These are phyloP conservation scores for Tetradesmus obliquus DNA, from an alignment of 139 green algal genomes.

Conservation along the genomic window DNA sequence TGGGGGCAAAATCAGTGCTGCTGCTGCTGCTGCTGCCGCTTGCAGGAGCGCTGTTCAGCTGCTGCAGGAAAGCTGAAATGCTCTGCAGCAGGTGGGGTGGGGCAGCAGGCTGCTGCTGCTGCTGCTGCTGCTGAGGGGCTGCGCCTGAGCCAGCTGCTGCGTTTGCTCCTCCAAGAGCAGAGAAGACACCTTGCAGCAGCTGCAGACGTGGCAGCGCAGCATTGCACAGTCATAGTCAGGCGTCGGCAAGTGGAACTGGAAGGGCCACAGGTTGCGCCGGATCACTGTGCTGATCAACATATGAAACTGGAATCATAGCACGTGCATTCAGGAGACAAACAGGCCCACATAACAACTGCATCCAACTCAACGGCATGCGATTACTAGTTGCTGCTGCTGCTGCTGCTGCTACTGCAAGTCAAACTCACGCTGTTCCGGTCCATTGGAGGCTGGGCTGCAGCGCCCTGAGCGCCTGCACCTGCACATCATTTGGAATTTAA, in stretches of 20 bases:
- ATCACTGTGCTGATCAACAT: neutral
- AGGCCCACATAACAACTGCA: neutral
- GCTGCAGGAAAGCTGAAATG: conserved; percentile 30
- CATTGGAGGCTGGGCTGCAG: neutral
- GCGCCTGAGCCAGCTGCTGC: neutral
- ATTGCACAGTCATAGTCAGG: neutral
- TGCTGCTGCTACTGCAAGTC: neutral
- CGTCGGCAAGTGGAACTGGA: neutral
- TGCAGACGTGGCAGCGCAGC: neutral
- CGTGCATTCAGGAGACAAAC: neutral
- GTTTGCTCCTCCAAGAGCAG: conserved; percentile 1
- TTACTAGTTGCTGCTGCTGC: neutral
- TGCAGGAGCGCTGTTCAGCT: conserved; percentile 18
- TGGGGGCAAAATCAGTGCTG: neutral
- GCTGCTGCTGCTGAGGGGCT: conserved; percentile 9
- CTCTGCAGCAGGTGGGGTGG: conserved; percentile 32
- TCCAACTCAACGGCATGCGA: neutral
- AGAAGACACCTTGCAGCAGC: conserved; percentile 47
- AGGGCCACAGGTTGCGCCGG: neutral
- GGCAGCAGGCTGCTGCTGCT: conserved; percentile 7
- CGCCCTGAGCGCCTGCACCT: neutral
- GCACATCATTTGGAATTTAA: neutral
- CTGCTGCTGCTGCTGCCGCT: conserved; percentile 11
- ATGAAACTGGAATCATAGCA: neutral
- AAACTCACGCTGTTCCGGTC: neutral